Base-by-base conservation (phyloP, 768 basidiomycete species). In the Panellus pusillus region DNA sequence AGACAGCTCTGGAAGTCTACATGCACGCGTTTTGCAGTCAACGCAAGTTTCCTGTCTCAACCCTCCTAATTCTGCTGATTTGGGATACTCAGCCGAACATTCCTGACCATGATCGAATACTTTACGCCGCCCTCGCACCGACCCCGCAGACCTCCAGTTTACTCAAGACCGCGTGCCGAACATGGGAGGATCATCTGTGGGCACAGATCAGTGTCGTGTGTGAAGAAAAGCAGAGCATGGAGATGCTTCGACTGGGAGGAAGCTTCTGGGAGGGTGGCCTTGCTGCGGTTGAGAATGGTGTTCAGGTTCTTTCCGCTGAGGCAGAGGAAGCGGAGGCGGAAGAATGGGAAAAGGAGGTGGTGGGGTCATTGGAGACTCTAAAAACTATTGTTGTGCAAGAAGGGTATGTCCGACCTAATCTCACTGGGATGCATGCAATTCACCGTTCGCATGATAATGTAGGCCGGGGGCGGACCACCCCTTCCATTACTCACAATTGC, bases 111-210 rank as follows among this genome's bases (percentile, higher is more conserved):
- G 93, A 98, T 67, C 86, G 93, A n/a, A 79, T 86, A 1, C 74
- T 98, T 0, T 95, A 93, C 61, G 95, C 94, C 0, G 85, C 93
- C 0, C 80, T 99, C 8, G 85, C 78, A 24, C 95, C 86, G 29
- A 87, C 78, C 12, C 81, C 77, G 42, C 85, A 79, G 68, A 90
- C 89, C 1, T 78, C 82, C 0, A 72, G 68, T 18, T 69, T 87
- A 29, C 79, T 93, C 31, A 84, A 88, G 57, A 78, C 84, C 0
- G 83, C 88, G 3, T 95, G 92, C 64, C 72, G 85, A 31, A 88
- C 90, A 18, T 98, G 96, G 95, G 91, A 95, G 64, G 97, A 99
- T 64, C 87, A 95, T 65, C 75, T 98, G 0, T 99, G 97, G 97
- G 92, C 91, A 0, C 87, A 91, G 53, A 74, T 94, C 46, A 85